Base-by-base conservation (phyloP, 176 grass and related monocot genomes). In the Triticum urartu region DNA sequence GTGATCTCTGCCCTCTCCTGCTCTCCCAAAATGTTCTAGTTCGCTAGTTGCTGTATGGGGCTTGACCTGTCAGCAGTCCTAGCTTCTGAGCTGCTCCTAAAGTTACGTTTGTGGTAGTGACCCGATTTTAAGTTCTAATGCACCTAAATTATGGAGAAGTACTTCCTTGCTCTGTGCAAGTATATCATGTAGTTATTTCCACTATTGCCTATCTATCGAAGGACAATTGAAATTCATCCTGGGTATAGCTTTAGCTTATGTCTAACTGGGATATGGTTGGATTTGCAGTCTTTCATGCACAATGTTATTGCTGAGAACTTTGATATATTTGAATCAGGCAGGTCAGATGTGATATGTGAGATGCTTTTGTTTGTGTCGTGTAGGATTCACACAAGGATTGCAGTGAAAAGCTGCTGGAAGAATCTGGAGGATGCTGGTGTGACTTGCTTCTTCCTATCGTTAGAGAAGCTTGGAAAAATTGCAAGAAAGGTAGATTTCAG, bases 321-420 rank as follows among this genome's bases (percentile, higher is more conserved):
- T 77, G 17, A 77, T 78, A 72, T 63, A 82, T 77, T 58, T 78
- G 40, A 83, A 86, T 40, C 67, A 89, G 14, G 67, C 11, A 69
- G 32, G 30, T 60, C 67, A 42, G 30, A 79, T 20, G 45, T 80
- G 25, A 81, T 81, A 30, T 64, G 63, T 33, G 35, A 54, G 42
- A 39, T 79, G 6, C 61, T 86, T 52, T 68, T 72, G n/a, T 87
- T 56, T 85, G 33, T 9, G 14, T 40, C 62, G 35, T 15, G 25
- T 76, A 99, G 97, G 97, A 99, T 93, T 92, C 97, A 61, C 94
- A 97, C 50, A 91, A 88, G 85, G 87, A 86, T 24, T 87, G 33
- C 82, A 93, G 87, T 82, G 65, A 64, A 84, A 97, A 81, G 60
- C 85, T 99, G 70, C 90, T 87, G 22, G 87, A 80, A 47, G 97